phyloP scores from a whole-genome alignment of 495 filamentous ascomycete species.

The Hypoxylon rickii region DNA sequence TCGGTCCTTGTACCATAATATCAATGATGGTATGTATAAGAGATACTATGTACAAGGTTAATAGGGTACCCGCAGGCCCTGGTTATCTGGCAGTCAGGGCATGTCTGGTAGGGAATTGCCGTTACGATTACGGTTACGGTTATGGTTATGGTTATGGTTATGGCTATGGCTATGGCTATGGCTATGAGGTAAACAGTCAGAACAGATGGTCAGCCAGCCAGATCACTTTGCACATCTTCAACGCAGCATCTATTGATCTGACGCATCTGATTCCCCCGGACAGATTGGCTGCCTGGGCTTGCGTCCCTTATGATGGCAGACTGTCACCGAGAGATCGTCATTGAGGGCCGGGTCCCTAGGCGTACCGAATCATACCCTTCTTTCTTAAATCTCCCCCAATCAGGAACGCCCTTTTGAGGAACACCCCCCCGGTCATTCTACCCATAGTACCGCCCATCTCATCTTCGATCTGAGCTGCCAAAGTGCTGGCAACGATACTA shows the following conservation, averaged over 20 bases:
- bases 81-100: no score
- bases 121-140: no score
- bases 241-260: no score
- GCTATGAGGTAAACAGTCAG: no score
- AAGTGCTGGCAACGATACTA: slow-evolving; percentile 36
- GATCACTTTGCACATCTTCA: no score
- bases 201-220: no score
- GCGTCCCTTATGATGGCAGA: slow-evolving; percentile 18
- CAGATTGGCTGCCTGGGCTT: background rate
- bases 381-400: slow-evolving; percentile 26
- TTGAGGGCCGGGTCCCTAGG: slow-evolving; percentile 22
- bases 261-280: no score
- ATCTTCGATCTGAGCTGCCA: slow-evolving; percentile 41
- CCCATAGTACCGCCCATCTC: slow-evolving; percentile 34
- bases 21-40: background rate
- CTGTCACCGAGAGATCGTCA: slow-evolving; percentile 36
- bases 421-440: slow-evolving; percentile 22
- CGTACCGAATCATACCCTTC: slow-evolving; percentile 35
- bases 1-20: slow-evolving; percentile 18
- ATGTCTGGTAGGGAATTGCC: no score
- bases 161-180: no score
- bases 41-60: slow-evolving; percentile 2
- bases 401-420: slow-evolving; percentile 31
- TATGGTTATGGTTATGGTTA: no score
- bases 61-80: slow-evolving; percentile 27